These are phyloP conservation scores for Tulasnella sp. DNA, from an alignment of 768 basidiomycete genomes.

Conservation along the genomic window DNA sequence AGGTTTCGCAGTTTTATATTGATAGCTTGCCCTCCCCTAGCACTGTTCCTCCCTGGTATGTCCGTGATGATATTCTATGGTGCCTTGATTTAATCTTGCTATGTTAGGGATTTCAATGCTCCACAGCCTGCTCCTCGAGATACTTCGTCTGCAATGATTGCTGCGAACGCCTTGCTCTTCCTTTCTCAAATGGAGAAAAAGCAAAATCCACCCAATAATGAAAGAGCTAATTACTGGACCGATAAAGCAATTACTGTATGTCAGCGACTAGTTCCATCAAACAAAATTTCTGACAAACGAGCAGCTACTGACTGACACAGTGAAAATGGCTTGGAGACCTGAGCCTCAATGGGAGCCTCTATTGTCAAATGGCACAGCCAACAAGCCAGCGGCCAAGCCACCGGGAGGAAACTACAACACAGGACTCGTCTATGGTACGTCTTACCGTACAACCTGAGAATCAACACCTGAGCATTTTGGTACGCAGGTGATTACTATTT, in stretches of 20 bases:
- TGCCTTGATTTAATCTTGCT: slow-evolving; percentile 2
- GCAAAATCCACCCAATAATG: too few species aligned
- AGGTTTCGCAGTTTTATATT: slow-evolving; percentile 48
- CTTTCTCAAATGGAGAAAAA: slow-evolving; percentile 34
- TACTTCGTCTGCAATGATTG: slow-evolving; percentile 56
- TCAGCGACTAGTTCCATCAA: slow-evolving; percentile 19
- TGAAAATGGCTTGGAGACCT: neutral
- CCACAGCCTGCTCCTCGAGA: slow-evolving; percentile 50
- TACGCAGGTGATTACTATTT: slow-evolving; percentile 15
- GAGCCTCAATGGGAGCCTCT: slow-evolving; percentile 13
- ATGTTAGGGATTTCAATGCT: slow-evolving; percentile 57
- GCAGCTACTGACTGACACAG: slow-evolving; percentile 11
- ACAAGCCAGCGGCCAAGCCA: neutral
- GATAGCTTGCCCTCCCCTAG: slow-evolving; percentile 44
- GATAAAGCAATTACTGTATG: slow-evolving; percentile 39
- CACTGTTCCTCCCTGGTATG: slow-evolving; percentile 50
- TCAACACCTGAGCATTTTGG: neutral
- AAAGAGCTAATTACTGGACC: slow-evolving; percentile 31
- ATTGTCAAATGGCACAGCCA: slow-evolving; percentile 15
- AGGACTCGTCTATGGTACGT: slow-evolving; percentile 14
- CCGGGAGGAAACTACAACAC: slow-evolving; percentile 12
- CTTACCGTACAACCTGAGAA: neutral
- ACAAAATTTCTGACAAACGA: neutral
- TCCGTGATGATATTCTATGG: slow-evolving; percentile 2
- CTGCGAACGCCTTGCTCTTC: slow-evolving; percentile 44